phyloP scores from a whole-genome alignment of 345 rosid species.

The Brassica rapa region DNA sequence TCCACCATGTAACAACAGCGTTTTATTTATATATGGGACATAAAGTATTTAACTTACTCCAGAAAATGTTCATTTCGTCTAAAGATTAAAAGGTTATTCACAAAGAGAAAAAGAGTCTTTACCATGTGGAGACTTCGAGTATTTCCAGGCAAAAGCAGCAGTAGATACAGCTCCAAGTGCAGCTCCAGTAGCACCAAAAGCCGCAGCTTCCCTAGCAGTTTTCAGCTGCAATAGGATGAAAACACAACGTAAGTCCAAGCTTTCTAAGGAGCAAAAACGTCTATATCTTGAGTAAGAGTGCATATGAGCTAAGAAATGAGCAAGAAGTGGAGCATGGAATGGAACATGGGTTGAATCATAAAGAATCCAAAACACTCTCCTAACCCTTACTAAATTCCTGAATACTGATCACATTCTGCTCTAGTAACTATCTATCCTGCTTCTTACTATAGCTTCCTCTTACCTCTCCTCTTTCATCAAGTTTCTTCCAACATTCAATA shows the following conservation, averaged over 20 bases:
- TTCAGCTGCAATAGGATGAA: slow-evolving; percentile 58
- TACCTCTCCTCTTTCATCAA: not conserved
- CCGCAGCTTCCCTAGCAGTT: slow-evolving; percentile 74
- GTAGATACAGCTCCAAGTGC: slow-evolving; percentile 76
- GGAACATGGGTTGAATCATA: not conserved
- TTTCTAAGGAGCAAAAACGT: not conserved
- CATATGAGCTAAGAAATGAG: not conserved
- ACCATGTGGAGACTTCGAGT: slow-evolving; percentile 89
- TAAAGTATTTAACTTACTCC: not conserved
- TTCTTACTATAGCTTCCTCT: not conserved
- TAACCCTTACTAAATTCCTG: not conserved
- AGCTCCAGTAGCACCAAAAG: slow-evolving; percentile 57
- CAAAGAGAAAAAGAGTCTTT: not conserved
- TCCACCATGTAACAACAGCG: not conserved
- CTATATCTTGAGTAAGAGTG: not conserved
- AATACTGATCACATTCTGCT: not conserved
- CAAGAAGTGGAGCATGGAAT: not conserved
- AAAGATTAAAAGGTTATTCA: not conserved
- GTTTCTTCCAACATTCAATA: not conserved
- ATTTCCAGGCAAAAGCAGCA: slow-evolving; percentile 87
- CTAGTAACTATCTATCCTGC: not conserved
- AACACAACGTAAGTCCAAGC: slow-evolving; percentile 4
- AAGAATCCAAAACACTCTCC: not conserved
- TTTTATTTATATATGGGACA: not conserved
- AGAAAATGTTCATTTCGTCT: not conserved